Percentiles rank a stretch among this genome's conserved stretches.
Conservation (phyloP, 257 asterid genomes). For the Solanum etuberosum region DNA sequence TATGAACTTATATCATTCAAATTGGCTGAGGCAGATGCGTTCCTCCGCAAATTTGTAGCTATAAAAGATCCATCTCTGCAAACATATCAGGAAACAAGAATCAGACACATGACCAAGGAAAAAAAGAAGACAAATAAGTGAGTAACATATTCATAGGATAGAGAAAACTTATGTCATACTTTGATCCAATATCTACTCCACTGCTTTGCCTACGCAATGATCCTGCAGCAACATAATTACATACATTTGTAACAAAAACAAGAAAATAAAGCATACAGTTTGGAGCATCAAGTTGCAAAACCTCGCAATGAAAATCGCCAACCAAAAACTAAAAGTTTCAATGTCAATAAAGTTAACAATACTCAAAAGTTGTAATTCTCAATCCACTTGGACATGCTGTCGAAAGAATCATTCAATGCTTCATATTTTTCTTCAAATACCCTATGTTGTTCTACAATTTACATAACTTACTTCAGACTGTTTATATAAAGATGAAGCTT, state of each 20-base stretch:
- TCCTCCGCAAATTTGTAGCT: conserved; percentile 54
- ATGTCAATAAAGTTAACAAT: background rate
- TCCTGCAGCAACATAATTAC: conserved; percentile 29
- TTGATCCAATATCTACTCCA: conserved; percentile 47
- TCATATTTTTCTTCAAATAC: background rate
- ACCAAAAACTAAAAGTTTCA: background rate
- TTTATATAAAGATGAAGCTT: background rate
- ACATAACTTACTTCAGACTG: background rate
- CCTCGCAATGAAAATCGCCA: background rate
- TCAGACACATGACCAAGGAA: conserved; percentile 8
- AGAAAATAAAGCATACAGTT: background rate
- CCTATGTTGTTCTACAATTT: background rate
- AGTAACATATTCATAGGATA: background rate
- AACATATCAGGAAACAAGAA: conserved; percentile 28
- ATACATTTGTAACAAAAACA: background rate
- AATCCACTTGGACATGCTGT: background rate
- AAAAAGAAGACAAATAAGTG: background rate
- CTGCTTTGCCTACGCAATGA: conserved; percentile 62
- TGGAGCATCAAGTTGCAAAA: background rate
- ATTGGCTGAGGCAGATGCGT: conserved; percentile 66
- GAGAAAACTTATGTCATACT: conserved; percentile 22
- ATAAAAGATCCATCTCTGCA: conserved; percentile 43
- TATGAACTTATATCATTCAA: conserved; percentile 41
- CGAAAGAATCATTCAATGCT: background rate
- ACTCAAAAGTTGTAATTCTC: background rate